Base-by-base conservation (phyloP, 345 rosid species). In the Viola odorata region DNA sequence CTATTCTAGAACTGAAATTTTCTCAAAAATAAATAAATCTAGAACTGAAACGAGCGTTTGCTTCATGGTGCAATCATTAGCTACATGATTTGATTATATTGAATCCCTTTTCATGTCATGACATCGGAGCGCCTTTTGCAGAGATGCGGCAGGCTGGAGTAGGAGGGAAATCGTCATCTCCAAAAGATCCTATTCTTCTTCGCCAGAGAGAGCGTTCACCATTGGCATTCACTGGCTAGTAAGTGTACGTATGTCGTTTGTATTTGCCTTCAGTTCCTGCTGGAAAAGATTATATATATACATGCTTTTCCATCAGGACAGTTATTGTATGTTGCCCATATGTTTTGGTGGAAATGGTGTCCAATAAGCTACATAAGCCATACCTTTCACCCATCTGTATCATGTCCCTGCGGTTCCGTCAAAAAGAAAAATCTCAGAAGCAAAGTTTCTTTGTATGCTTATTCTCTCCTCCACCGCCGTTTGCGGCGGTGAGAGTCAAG, bases 111-210 rank as follows among this genome's bases (percentile, higher is more conserved):
- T n/a, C 2, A 13, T 42, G 38, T 45, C n/a, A 5, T 51, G 45
- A 51, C 36, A 36, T 45, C 45, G 16, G 13, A 23, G 5, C 58
- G 23, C 45, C 40, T 36, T 3, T 56, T 50, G 50, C 71, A 72
- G 76, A 72, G 60, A 61, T 72, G 60, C 68, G 76, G 15, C 71
- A 61, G 62, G 67, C 71, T 7, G 71, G 71, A n/a, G 62, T 52
- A 36, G 58, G 63, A 9, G 67, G 67, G 60, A 66, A 72, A 63
- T 44, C 70, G 17, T 61, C 75, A 44, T 66, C 71, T 57, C 75
- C 75, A 4, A 72, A 66, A 55, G 71, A 72, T 44, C 55, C 44
- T 17, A 37, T 61, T 39, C 67, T 61, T 55, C 38, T 12, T 45
- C 67, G 55, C 50, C 71, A 66, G 36, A 66, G 69, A 61, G 76